Evolutionary conservation across 1,284 basidiomycete genomes (phyloP), one percentile per base, ranked within the genome.

Genomic region (Exobasidium rhododendri): DNA sequence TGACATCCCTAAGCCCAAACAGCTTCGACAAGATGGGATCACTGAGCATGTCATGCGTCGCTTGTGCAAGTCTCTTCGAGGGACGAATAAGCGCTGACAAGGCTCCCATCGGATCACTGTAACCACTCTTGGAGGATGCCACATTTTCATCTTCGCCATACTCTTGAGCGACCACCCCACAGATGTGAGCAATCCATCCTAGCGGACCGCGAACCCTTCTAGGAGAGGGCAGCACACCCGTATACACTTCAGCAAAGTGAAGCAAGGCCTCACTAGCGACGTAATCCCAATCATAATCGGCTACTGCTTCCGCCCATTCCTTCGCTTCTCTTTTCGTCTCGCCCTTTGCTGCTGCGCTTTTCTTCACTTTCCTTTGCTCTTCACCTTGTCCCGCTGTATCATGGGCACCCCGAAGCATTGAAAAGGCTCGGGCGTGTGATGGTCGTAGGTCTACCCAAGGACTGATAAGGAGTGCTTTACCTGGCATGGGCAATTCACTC

Each of bases 231-330:
- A 79, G 63, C 0, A 74, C 67, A 46, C 73, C 73, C 3, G 76
- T 63, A 44, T 79, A 79, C 28, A 78, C 66, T 63, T 79, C 75
- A 32, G 77, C 76, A 51, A 77, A 79, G 51, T 79, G 77, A 58
- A 74, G 65, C 4, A 79, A 68, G 29, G 73, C 65, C 51, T 77
- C 76, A 3, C 73, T 65, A 11, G 75, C 65, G 20, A 79, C 70
- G 50, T 75, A 78, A 49, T 79, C 77, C 71, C 71, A 74, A 29
- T 74, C 70, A 57, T 70, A 71, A 40, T 67, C 63, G 2, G 66
- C 64, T 22, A 71, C 64, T 0, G 68, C 70, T 43, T 71, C 68
- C 4, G 70, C 69, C 70, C 70, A 71, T 3, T 59, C 64, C 10
- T 52, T 51, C 17, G 46, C 47, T 13, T 20, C 5, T 2, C 28